A percentile compares a stretch with the other conserved stretches of the same genome.
These are phyloP conservation scores for Pseudocercospora eumusae DNA, from an alignment of 2,329 filamentous ascomycete species.

Conservation along the genomic window DNA sequence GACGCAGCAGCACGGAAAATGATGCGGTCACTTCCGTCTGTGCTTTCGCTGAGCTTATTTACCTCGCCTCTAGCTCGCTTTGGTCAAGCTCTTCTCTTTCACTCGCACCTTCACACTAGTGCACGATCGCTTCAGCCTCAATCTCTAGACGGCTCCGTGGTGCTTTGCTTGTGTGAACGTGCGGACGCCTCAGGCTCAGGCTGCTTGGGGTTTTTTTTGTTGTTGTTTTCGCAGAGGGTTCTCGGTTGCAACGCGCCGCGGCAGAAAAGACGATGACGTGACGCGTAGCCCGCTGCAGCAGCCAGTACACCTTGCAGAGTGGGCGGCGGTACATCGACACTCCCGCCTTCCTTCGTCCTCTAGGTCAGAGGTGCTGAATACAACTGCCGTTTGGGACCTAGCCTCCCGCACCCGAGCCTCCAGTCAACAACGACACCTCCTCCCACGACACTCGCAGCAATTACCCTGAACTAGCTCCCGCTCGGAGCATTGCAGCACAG, in stretches of 20 bases:
- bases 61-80: conserved; percentile 18
- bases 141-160: conserved; percentile 13
- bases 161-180: background rate
- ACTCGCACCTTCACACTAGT: conserved; percentile 18
- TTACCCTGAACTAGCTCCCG: conserved; percentile 10
- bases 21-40: background rate
- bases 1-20: background rate
- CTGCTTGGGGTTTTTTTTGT: no score
- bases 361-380: conserved; percentile 9
- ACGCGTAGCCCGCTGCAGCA: conserved; percentile 9
- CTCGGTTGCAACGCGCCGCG: conserved; percentile 4
- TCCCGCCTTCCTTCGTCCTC: background rate
- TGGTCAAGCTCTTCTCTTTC: conserved; percentile 15
- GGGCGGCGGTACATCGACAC: conserved; percentile 7
- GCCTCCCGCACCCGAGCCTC: conserved; percentile 20
- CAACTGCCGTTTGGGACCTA: conserved; percentile 21
- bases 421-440: conserved; percentile 1
- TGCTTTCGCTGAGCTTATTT: conserved; percentile 10
- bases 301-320: conserved; percentile 11
- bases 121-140: conserved; percentile 22
- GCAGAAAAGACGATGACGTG: conserved; percentile 1
- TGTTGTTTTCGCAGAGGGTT: background rate
- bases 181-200: background rate
- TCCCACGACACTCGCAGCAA: conserved; percentile 6
- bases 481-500: conserved; percentile 5